Percentiles rank a stretch among this genome's conserved stretches.
phyloP scores from a whole-genome alignment of 1,284 basidiomycete genomes.

The Athelia psychrophila region DNA sequence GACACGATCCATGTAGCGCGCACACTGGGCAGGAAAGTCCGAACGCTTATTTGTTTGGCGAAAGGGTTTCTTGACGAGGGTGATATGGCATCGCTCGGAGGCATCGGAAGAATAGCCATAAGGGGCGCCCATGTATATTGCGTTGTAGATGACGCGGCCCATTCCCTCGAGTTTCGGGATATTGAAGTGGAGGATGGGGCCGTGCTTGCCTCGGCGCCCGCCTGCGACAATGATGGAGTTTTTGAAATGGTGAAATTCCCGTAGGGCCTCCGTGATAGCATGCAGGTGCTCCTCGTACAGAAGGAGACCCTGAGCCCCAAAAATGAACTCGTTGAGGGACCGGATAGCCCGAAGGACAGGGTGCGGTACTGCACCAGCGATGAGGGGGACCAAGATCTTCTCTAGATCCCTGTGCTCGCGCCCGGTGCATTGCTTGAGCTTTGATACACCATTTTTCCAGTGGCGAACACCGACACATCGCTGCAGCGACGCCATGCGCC shows the following conservation, averaged over 20 bases:
- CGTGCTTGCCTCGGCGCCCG: not conserved
- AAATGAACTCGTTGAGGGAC: not conserved
- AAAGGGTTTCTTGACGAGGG: not conserved
- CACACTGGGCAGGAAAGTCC: not conserved
- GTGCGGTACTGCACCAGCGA: not conserved
- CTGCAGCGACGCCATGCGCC: not conserved
- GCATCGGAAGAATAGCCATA: not conserved
- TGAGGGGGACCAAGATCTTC: not conserved
- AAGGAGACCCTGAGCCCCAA: not conserved
- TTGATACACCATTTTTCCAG: not conserved
- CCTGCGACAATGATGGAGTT: not conserved
- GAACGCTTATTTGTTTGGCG: not conserved
- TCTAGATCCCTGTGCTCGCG: not conserved
- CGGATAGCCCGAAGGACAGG: not conserved
- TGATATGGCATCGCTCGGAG: not conserved
- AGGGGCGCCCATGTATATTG: not conserved
- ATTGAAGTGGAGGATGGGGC: not conserved
- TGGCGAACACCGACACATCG: not conserved
- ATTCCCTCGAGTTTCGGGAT: constrained; percentile 1
- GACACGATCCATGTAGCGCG: not conserved
- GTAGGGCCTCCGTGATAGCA: not conserved
- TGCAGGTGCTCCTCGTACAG: not conserved
- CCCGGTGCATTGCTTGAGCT: not conserved
- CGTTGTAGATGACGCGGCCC: too few relatives aligned
- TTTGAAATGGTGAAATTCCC: constrained; percentile 1